phyloP scores from a whole-genome alignment of 768 basidiomycete species.

The Pulveroboletus ravenelii region DNA sequence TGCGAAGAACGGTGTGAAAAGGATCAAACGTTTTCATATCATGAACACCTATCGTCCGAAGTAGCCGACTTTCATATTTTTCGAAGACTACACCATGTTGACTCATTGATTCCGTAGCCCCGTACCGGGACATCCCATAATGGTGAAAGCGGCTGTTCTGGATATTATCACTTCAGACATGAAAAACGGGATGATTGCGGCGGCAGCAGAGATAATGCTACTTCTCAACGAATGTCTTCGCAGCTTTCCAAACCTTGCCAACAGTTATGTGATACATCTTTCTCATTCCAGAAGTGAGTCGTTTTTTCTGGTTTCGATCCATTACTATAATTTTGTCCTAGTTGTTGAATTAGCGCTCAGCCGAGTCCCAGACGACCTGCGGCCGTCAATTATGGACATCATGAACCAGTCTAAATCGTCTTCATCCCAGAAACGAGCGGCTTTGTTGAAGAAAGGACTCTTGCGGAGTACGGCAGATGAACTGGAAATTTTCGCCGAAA shows the following conservation, averaged over 20 bases:
- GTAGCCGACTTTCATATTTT: slow-evolving; percentile 34
- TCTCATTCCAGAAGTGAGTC: slow-evolving; percentile 72
- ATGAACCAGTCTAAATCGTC: slow-evolving; percentile 63
- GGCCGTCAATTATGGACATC: slow-evolving; percentile 56
- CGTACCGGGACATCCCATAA: slow-evolving; percentile 68
- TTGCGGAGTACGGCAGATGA: slow-evolving; percentile 66
- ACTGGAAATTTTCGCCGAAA: slow-evolving; percentile 63
- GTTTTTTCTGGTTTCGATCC: neutral
- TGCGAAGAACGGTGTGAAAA: slow-evolving; percentile 55
- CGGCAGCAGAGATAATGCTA: slow-evolving; percentile 70
- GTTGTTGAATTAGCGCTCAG: slow-evolving; percentile 64
- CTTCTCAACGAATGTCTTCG: slow-evolving; percentile 64
- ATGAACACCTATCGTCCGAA: slow-evolving; percentile 66
- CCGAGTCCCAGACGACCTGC: slow-evolving; percentile 55
- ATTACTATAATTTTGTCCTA: slow-evolving; percentile 26
- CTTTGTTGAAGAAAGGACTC: slow-evolving; percentile 66
- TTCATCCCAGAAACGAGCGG: slow-evolving; percentile 61
- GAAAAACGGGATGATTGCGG: slow-evolving; percentile 56
- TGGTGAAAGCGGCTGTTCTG: slow-evolving; percentile 70
- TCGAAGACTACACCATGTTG: neutral
- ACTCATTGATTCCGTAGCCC: slow-evolving; percentile 35
- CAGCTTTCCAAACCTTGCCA: slow-evolving; percentile 63
- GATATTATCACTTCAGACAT: slow-evolving; percentile 81
- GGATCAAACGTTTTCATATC: slow-evolving; percentile 84
- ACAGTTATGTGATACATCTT: slow-evolving; percentile 70